Base-by-base conservation (phyloP, 768 basidiomycete species). In the Pluteus cervinus region DNA sequence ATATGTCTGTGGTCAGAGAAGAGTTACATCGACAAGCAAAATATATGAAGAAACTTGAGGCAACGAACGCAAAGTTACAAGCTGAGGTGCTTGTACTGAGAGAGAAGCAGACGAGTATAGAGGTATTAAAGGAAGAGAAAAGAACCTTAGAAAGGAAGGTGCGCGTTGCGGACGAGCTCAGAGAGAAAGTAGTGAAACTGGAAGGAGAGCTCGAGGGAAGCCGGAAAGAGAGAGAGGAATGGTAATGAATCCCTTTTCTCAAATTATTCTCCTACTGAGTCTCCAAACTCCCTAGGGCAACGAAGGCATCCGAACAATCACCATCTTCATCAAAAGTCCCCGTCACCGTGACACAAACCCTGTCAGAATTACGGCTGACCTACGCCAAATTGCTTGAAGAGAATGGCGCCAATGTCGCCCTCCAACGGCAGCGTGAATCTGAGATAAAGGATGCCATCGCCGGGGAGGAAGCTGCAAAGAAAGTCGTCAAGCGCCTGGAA, bases 51-150 rank as follows among this genome's bases (percentile, higher is more conserved):
- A 65, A 61, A 0, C 61, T 88, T 0, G 84, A 89, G 52, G 50
- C 62, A 5, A 63, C 65, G 3, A 87, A 87, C 43, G 57, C 69
- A 1, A 72, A 67, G 42, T 56, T 85, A 37, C 66, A 53, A 3
- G 50, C 66, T 0, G 83, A 89, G 47, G 47, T 86, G 11, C 55
- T 54, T 5, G 45, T 64, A 8, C 63, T 85, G 11, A 66, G 73
- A 23, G 76, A 76, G 42, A 63, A 72, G 1, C 63, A 78, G n/a
- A 57, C 66, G 5, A 79, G 73, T 45, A 58, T 84, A 3, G 84
- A 86, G 42, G 78, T 89, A 2, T 51, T 90, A 24, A 65, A 72
- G 22, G 87, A 89, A 52, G 82, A 89, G 58, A 86, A 87, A 44
- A 66, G 76, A 4, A 66, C 68, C 0, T 54, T 89, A 29, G 75